phyloP scores from a whole-genome alignment of 257 asterid species.

The Echium plantagineum region DNA sequence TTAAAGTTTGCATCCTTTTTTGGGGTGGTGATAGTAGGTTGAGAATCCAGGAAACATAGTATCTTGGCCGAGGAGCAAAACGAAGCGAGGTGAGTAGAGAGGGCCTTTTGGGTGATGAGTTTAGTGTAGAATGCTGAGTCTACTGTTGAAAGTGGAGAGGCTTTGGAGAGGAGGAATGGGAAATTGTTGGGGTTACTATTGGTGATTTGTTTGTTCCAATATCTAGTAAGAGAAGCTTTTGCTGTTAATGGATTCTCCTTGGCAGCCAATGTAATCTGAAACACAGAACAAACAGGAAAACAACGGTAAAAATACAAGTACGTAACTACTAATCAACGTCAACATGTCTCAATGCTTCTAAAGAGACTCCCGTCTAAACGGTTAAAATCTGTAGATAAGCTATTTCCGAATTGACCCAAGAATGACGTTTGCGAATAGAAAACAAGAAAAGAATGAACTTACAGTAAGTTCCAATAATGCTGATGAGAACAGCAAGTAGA shows the following conservation, averaged over 20 bases:
- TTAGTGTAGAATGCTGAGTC: conserved; percentile 44
- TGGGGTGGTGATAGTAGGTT: conserved; percentile 9
- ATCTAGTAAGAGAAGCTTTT: conserved; percentile 50
- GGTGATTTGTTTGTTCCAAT: conserved; percentile 59
- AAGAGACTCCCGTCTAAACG: too few species aligned
- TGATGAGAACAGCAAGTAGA: conserved; percentile 35
- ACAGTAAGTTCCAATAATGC: conserved; percentile 33
- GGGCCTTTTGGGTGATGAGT: conserved; percentile 38
- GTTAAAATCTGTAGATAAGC: too few species aligned
- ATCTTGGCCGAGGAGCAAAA: conserved; percentile 68
- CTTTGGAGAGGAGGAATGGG: conserved; percentile 51
- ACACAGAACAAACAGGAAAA: conserved; percentile 2
- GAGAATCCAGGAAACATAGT: conserved; percentile 32
- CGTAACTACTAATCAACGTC: too few species aligned
- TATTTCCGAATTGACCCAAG: too few species aligned
- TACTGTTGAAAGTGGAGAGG: conserved; percentile 60
- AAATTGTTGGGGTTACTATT: conserved; percentile 29
- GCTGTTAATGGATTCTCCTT: conserved; percentile 57
- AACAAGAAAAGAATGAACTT: conserved; percentile 5
- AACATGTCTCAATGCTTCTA: too few species aligned
- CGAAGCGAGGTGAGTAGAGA: conserved; percentile 38
- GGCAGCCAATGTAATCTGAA: conserved; percentile 38
- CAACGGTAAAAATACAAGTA: conserved; percentile 16
- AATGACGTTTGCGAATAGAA: conserved; percentile 4
- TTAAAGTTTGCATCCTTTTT: conserved; percentile 40